Base-by-base conservation (phyloP, 768 basidiomycete species). In the Boletus vinaceobasis region DNA sequence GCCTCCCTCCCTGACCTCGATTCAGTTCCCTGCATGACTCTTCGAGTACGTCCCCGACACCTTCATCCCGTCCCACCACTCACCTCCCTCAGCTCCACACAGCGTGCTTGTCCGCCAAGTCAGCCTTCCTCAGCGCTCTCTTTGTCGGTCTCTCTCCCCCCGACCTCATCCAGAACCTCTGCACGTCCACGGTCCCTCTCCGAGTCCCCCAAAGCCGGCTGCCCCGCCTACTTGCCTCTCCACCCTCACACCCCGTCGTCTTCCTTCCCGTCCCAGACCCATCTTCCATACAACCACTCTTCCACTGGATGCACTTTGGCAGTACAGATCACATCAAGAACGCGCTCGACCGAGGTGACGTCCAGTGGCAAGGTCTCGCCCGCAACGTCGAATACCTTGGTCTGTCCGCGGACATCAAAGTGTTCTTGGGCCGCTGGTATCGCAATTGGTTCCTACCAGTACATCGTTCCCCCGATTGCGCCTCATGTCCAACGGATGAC, bases 371-470 rank as follows among this genome's bases (percentile, higher is more conserved):
- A 62, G 90, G 90, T 29, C 76, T 95, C 56, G 90, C 90, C 19
- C 84, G 87, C 56, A 96, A 94, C 68, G 91, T 88, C 66, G 92
- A 95, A 66, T 95, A 91, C 65, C 85, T 96, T 46, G 87, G 84
- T 19, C 79, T 95, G 57, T 77, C 83, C 49, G 73, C 83, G 17
- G 85, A 88, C 42, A 83, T 94, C 70, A 93, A 90, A 67, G 71
- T 85, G 15, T 88, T 88, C 65, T 75, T 93, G 45, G 84, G 86
- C 0, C 77, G 75, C 53, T 94, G 88, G 87, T 91, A 88, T 70
- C 74, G 79, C 50, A 74, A 77, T 27, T 87, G 87, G 86, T 65
- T 82, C 42, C 73, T 80, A 48, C 71, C 77, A 14, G 19, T 57
- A 21, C 50, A 26, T 1, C 67, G 66, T 40, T 71, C 67, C 29